Percentiles rank a stretch among this genome's conserved stretches.
These are phyloP conservation scores for Leptographium wingfieldii DNA, from an alignment of 2,329 filamentous ascomycete species.

Conservation along the genomic window DNA sequence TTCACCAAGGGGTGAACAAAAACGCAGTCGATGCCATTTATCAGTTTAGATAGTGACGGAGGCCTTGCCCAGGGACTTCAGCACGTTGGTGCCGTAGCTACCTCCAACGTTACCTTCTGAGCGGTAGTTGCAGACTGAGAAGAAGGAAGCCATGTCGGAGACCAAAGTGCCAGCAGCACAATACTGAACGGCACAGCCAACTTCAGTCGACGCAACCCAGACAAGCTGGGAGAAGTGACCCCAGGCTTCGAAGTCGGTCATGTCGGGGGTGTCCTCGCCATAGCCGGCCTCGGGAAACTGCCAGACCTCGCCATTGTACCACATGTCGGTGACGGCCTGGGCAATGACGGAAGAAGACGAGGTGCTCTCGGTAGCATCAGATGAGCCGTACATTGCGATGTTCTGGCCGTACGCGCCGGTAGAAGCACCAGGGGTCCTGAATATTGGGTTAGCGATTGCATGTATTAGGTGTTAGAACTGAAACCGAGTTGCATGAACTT, in stretches of 20 bases:
- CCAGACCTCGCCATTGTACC: conserved; percentile 73
- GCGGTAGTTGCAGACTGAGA: conserved; percentile 82
- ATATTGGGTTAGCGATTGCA: background rate
- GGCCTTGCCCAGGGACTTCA: conserved; percentile 25
- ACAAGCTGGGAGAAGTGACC: conserved; percentile 69
- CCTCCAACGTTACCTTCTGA: conserved; percentile 44
- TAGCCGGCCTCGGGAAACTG: conserved; percentile 44
- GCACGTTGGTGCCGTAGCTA: conserved; percentile 36
- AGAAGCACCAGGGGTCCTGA: conserved; percentile 36
- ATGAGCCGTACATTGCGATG: conserved; percentile 54
- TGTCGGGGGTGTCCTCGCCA: conserved; percentile 45
- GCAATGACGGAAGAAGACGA: conserved; percentile 44
- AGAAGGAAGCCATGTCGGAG: conserved; percentile 43
- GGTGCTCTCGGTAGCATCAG: conserved; percentile 29
- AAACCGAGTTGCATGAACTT: conserved; percentile 25
- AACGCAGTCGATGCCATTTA: background rate
- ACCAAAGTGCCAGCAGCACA: conserved; percentile 40
- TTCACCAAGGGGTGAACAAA: background rate
- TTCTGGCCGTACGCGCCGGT: conserved; percentile 74
- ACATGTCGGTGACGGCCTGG: conserved; percentile 62
- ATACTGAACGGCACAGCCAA: conserved; percentile 50
- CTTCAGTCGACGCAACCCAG: conserved; percentile 47
- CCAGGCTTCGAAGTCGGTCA: conserved; percentile 49
- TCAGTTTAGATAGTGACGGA: conserved; percentile 13
- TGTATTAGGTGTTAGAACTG: background rate